These are phyloP conservation scores for Acacia concinna DNA, from an alignment of 331 rosid species.

Conservation along the genomic window DNA sequence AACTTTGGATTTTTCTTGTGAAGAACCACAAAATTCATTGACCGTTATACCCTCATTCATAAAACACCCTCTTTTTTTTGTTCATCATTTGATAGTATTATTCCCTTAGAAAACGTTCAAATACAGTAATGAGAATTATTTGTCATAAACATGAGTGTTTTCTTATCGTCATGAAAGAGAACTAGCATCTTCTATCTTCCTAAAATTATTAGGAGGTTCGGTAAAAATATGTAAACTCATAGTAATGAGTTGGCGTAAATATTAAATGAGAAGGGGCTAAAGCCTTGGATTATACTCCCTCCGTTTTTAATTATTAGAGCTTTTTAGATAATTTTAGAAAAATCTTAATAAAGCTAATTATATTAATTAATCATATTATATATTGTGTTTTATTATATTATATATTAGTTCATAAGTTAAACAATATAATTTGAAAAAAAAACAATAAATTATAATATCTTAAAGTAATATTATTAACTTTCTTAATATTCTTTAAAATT, in stretches of 20 bases:
- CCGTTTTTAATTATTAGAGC: too few relatives aligned
- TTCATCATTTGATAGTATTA: neutral
- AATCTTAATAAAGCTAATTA: too few relatives aligned
- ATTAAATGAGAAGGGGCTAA: neutral
- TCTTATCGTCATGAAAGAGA: neutral
- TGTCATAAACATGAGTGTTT: neutral
- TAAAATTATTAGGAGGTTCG: neutral
- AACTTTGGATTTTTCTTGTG: neutral
- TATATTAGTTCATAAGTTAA: too few relatives aligned
- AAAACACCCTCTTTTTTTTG: neutral
- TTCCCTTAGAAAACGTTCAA: neutral
- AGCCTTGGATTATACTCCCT: neutral
- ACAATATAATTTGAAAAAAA: too few relatives aligned
- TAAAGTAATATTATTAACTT: too few relatives aligned
- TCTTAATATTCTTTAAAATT: too few relatives aligned
- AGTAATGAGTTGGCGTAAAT: neutral
- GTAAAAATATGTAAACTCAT: neutral
- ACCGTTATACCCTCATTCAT: neutral
- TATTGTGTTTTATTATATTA: too few relatives aligned
- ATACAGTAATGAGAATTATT: neutral
- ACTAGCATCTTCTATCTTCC: neutral
- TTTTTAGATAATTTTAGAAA: too few relatives aligned
- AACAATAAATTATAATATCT: too few relatives aligned
- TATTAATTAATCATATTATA: too few relatives aligned
- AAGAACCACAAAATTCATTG: neutral